Evolutionary conservation across 768 basidiomycete genomes (phyloP), one percentile per base, ranked within the genome.

Genomic region (Fistulinella prunicolor): DNA sequence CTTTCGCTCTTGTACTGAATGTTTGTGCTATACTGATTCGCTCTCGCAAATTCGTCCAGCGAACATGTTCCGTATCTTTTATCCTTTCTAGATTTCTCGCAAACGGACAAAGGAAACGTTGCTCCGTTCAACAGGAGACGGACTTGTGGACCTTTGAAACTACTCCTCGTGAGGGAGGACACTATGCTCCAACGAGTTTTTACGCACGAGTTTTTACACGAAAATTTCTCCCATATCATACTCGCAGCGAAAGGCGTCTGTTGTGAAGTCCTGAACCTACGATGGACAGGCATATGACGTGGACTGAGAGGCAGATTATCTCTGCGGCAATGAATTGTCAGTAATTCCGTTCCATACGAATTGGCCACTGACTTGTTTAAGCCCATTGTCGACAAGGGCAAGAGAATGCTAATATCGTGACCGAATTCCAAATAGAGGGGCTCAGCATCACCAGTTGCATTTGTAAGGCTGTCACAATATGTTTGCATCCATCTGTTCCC

Each of bases 161-260:
- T 70, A 40, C 6, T 44, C 30, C 14, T 17, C 13, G 29, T 50
- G 41, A 60, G 44, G 37, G 12, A 32, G 41, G 2, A 45, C 13
- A 36, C 17, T 23, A 36, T 5, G 10, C 6, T 32, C 30, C 30
- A 45, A 38, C 22, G 12, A 22, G 4, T 13, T 16, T 20, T 24
- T 3, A 58, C 63, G 40, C 41, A 68, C 66, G 69, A 71, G 12
- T 60, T 57, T 40, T 54, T 50, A 62, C 72, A 75, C 4, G 59
- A 55, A 58, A 73, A 73, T 51, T 56, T 65, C 55, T 74, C 72
- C 73, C 71, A 75, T 22, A 70, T 53, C 71, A 75, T 73, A 46
- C 59, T 67, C 36, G 73, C 73, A 13, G 61, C 73, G 48, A 76
- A 76, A 26, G 75, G 75, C 14, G 70, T 64, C 54, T 73, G 73